phyloP scores from a whole-genome alignment of 2,329 filamentous ascomycete genomes.

The Tetracladium maxilliforme region DNA sequence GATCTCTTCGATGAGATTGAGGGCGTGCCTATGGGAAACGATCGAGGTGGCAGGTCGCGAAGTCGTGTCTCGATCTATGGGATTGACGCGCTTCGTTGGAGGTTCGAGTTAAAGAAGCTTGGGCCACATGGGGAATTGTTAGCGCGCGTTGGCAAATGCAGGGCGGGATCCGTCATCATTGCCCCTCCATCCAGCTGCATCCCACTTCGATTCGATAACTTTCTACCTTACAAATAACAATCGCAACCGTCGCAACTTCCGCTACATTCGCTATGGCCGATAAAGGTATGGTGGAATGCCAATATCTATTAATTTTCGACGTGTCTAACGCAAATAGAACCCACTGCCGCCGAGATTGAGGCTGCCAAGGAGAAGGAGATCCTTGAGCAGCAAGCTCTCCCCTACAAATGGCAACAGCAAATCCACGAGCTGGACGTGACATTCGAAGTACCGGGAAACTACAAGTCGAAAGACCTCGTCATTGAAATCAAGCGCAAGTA shows the following conservation, averaged over 20 bases:
- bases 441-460: constrained; percentile 63
- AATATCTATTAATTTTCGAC: background rate
- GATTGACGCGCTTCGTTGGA: too few relatives aligned
- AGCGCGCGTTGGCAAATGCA: too few relatives aligned
- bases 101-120: too few relatives aligned
- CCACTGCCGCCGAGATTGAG: constrained; percentile 39
- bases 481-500: constrained; percentile 70
- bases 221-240: too few relatives aligned
- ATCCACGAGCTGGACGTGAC: constrained; percentile 78
- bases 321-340: background rate
- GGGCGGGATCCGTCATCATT: too few relatives aligned
- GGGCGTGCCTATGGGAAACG: constrained; percentile 1
- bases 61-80: too few relatives aligned
- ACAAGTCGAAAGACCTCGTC: constrained; percentile 72
- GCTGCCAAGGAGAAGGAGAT: constrained; percentile 56
- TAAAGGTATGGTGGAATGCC: constrained; percentile 1
- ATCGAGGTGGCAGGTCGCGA: too few relatives aligned
- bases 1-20: constrained; percentile 1
- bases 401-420: constrained; percentile 95
- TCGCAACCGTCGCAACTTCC: too few relatives aligned
- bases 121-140: too few relatives aligned
- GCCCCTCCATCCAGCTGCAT: too few relatives aligned
- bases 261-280: too few relatives aligned
- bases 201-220: too few relatives aligned
- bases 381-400: constrained; percentile 78